phyloP scores from a whole-genome alignment of 2,329 filamentous ascomycete genomes.

The Raffaelea albimanens region DNA sequence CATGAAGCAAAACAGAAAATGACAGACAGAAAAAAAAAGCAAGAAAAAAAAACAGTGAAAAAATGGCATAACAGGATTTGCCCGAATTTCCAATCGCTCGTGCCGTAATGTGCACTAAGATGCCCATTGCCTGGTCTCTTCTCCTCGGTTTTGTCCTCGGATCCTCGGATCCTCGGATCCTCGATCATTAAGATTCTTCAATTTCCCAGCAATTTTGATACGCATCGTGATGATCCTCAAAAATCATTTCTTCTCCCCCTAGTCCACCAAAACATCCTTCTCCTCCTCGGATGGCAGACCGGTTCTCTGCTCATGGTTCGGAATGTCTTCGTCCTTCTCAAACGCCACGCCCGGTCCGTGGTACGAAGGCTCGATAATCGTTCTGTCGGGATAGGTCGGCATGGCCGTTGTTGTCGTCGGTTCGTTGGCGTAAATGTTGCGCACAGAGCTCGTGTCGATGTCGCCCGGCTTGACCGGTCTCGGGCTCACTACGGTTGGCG shows the following conservation, averaged over 20 bases:
- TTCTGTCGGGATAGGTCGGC: slow-evolving; percentile 1
- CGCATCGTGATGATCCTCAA: neutral
- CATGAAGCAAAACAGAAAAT: neutral
- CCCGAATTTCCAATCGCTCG: neutral
- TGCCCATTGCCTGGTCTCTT: neutral
- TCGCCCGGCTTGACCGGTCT: slow-evolving; percentile 21
- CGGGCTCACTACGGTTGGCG: slow-evolving; percentile 26
- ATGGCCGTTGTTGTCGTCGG: slow-evolving; percentile 1
- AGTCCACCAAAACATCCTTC: slow-evolving; percentile 30
- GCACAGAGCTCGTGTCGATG: slow-evolving; percentile 17
- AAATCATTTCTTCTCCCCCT: slow-evolving; percentile 4
- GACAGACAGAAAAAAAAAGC: neutral
- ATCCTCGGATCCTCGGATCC: neutral
- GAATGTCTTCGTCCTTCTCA: slow-evolving; percentile 38
- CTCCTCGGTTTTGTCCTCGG: neutral
- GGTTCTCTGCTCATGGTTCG: slow-evolving; percentile 16
- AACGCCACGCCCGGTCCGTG: slow-evolving; percentile 39
- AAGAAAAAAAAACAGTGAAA: neutral
- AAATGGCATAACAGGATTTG: neutral
- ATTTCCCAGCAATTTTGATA: neutral
- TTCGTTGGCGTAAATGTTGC: slow-evolving; percentile 13
- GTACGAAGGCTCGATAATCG: slow-evolving; percentile 36
- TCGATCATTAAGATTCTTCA: neutral
- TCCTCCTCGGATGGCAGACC: slow-evolving; percentile 32
- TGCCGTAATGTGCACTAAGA: neutral